Percentiles rank a stretch among this genome's conserved stretches.
phyloP scores from a whole-genome alignment of 1,284 basidiomycete species.

The Ceratobasidium sp. region DNA sequence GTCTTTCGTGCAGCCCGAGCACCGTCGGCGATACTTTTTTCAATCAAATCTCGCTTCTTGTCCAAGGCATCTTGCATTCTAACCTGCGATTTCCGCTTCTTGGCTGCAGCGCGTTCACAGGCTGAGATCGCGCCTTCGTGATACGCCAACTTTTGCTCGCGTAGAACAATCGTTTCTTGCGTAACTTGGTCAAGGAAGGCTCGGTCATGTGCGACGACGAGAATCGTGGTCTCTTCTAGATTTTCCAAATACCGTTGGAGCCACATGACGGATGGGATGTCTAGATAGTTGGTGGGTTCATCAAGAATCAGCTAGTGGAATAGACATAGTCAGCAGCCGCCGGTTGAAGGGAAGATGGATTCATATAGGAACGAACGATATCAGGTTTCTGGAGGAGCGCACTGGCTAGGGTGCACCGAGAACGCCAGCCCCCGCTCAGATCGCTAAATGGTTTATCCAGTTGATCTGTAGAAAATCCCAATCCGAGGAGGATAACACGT shows the following conservation, averaged over 20 bases:
- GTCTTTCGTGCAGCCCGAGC: conserved; percentile 62
- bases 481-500: conserved; percentile 62
- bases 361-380: conserved; percentile 44
- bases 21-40: conserved; percentile 57
- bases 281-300: conserved; percentile 57
- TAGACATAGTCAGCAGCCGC: conserved; percentile 45
- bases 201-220: conserved; percentile 73
- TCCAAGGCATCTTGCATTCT: conserved; percentile 64
- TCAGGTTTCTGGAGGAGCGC: conserved; percentile 55
- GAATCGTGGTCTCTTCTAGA: conserved; percentile 59
- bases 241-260: conserved; percentile 62
- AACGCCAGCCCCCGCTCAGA: conserved; percentile 76
- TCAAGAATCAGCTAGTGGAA: conserved; percentile 43
- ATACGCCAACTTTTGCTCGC: conserved; percentile 63
- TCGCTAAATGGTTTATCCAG: conserved; percentile 57
- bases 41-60: conserved; percentile 61
- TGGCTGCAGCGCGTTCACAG: conserved; percentile 62
- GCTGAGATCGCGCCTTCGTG: conserved; percentile 68
- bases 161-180: conserved; percentile 72
- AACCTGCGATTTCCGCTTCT: conserved; percentile 58
- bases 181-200: conserved; percentile 70
- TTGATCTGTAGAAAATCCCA: conserved; percentile 67
- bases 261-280: conserved; percentile 53
- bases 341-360: not conserved
- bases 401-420: conserved; percentile 59